Evolutionary conservation across 176 grass and related monocot genomes (phyloP).

Genomic region (Oryza meyeriana): DNA sequence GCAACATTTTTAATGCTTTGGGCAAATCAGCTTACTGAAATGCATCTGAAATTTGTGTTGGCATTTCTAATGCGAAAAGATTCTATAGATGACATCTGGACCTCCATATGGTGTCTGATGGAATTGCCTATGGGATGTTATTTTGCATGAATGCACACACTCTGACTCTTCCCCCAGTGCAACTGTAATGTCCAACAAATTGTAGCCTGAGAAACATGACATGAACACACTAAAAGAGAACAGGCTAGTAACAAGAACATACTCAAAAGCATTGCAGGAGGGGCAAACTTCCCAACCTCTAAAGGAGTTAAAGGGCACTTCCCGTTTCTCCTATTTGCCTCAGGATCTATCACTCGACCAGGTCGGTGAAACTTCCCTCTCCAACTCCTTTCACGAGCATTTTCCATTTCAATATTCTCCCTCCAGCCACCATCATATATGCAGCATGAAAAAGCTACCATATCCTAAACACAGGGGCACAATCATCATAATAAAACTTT

Average conservation of each 20-base stretch:
- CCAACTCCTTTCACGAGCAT: conserved; percentile 85
- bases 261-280: background rate
- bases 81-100: background rate
- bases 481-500: conserved; percentile 32
- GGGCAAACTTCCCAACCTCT: conserved; percentile 55
- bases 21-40: background rate
- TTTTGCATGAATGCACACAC: conserved; percentile 4
- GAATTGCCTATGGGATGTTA: conserved; percentile 1
- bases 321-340: conserved; percentile 83
- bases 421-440: conserved; percentile 71
- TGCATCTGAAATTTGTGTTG: background rate
- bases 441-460: conserved; percentile 98
- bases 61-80: background rate
- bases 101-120: conserved; percentile 12
- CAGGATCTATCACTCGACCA: conserved; percentile 76
- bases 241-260: conserved; percentile 1
- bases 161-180: background rate
- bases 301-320: conserved; percentile 83
- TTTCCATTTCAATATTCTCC: conserved; percentile 79
- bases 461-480: conserved; percentile 57
- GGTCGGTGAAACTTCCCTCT: conserved; percentile 81
- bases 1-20: background rate
- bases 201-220: background rate
- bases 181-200: background rate
- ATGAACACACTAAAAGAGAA: background rate